Base-by-base conservation (phyloP, 2,329 filamentous ascomycete genomes). In the Aspergillus terreus region DNA sequence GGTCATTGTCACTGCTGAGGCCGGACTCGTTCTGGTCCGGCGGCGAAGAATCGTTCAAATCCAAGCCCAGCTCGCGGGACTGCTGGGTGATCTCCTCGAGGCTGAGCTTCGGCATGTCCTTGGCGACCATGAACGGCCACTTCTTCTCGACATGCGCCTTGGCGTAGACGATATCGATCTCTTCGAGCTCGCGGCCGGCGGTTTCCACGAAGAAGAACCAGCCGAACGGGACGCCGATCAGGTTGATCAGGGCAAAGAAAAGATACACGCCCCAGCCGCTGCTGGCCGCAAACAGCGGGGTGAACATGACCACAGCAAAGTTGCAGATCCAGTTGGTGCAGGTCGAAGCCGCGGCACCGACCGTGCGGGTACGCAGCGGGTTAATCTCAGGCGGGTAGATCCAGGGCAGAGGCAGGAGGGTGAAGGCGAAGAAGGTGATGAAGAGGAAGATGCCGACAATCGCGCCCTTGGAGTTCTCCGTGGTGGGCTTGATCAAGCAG, bases 401-500 rank as follows among this genome's bases (percentile, higher is more conserved):
- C 82, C 82, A 86, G 1, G 82, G 82, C 23, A 84, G 75, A 9
- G 82, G 82, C 6, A 85, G 64, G 76, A 80, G 82, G 1, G 81
- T 85, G 0, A 83, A 82, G 14, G 83, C 84, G 56, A 86, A 87
- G 54, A 82, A 84, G 4, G 78, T 78, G 56, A 86, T 86, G 67
- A 86, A 87, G 3, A 82, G 78, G 68, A 87, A 87, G 27, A 87
- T 70, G 49, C 83, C 84, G 1, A 85, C 82, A 6, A 75, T 61
- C 12, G 68, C 68, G 49, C 69, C 69, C 56, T 69, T 67, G 12
- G 67, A 54, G 14, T 61, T 62, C 10, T 51, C 23, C 7, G 45
- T 33, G 25, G 32, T 63, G 3, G 51, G 49, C 3, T 62, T 54
- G 45, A 69, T 66, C 54, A 71, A 50, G 32, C 69, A 71, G 25